Evolutionary conservation across 371 early-diverging fungal genomes (phyloP), one percentile per base, ranked within the genome.

Genomic region (Zancudomyces culisetae): DNA sequence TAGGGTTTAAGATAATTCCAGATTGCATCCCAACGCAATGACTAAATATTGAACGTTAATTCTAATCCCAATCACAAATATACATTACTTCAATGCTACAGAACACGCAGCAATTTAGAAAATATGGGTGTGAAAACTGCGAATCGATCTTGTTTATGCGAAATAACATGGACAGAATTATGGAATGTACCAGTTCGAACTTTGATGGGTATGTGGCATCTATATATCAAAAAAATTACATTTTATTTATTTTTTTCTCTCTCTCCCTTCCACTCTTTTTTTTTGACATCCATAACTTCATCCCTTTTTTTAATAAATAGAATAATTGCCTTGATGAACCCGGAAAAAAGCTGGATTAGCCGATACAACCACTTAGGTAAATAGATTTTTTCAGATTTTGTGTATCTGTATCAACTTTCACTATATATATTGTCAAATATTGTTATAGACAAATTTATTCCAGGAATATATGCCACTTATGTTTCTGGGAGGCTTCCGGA

Each of bases 81-180:
- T 10, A 35, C 35, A 35, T 10, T 15, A 35, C 35, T 15, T 35
- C 35, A 35, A 10, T 15, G 10, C 35, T 35, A 35, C 35, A 90
- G 78, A 82, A 81, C 60, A 68, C 73, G 40, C 70, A 74, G 3
- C 84, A 83, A 57, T 95, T 95, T 64, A 66, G 77, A 55, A 63
- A 68, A 39, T 65, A 70, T 49, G 96, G 95, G 28, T 90, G 96
- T 69, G 90, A 90, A 46, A 92, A 95, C 62, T 91, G 93, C 69
- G 90, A 90, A 58, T 77, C 80, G 18, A 67, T 89, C 12, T 66
- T 93, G 52, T 70, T 72, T 29, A 73, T 90, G 78, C 73, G 79
- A 60, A 81, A 80, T 24, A 68, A 62, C 43, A 65, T 63, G 51
- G 81, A 83, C 60, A 72, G 81, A 39, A 80, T 89, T 15, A 52